Conservation (phyloP, 2,329 filamentous ascomycete genomes). For the Anthostomella pinea region DNA sequence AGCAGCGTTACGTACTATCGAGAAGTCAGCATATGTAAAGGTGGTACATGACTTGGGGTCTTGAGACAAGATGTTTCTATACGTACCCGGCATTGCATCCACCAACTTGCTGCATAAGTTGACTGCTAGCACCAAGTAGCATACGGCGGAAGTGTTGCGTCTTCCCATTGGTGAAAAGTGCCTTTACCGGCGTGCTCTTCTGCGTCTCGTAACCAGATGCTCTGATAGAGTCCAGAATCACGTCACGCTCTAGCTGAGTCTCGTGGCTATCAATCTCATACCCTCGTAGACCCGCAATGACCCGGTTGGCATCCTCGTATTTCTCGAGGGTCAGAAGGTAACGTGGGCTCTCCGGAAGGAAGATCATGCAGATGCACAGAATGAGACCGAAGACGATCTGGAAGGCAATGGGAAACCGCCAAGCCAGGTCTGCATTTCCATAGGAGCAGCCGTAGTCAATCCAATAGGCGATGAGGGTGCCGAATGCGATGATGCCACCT, state of each 20-base stretch:
- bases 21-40: too few species aligned
- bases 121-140: conserved; percentile 55
- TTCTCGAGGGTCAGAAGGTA: conserved; percentile 48
- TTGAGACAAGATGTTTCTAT: too few species aligned
- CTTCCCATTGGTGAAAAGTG: conserved; percentile 59
- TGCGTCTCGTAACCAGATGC: conserved; percentile 46
- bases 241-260: conserved; percentile 55
- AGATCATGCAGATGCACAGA: conserved; percentile 41
- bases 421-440: conserved; percentile 43
- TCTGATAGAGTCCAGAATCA: conserved; percentile 62
- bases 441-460: conserved; percentile 48
- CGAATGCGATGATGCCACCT: conserved; percentile 45
- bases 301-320: conserved; percentile 39
- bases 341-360: conserved; percentile 45
- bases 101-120: conserved; percentile 62
- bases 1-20: too few species aligned
- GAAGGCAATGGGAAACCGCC: conserved; percentile 55
- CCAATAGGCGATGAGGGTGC: conserved; percentile 46
- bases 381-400: conserved; percentile 44
- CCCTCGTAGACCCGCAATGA: conserved; percentile 35
- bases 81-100: conserved; percentile 55
- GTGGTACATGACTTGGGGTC: too few species aligned
- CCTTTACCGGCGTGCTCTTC: conserved; percentile 47
- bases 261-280: conserved; percentile 51
- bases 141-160: conserved; percentile 65